phyloP scores from a whole-genome alignment of 202 grass and related monocot genomes.

The Tripidium arundinaceum region DNA sequence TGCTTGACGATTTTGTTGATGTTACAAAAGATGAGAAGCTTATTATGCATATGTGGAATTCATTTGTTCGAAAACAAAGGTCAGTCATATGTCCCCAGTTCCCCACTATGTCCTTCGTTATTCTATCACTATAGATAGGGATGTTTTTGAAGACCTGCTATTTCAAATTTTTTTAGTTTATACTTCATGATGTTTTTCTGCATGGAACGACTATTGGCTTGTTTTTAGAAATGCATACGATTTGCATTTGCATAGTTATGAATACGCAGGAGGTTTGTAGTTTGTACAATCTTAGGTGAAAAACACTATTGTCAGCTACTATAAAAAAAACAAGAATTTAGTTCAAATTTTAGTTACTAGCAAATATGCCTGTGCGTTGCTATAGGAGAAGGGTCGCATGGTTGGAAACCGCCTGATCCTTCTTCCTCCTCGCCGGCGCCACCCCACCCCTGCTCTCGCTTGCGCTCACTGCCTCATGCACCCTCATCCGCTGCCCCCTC shows the following conservation, averaged over 20 bases:
- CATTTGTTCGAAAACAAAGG: constrained; percentile 97
- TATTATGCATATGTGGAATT: constrained; percentile 99
- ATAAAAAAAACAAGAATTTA: neutral
- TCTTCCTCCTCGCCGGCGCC: too few species aligned
- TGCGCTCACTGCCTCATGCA: too few species aligned
- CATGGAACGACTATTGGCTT: neutral
- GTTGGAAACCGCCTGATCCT: too few species aligned
- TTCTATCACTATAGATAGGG: neutral
- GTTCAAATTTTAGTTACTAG: neutral
- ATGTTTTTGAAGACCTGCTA: neutral
- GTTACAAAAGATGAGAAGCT: constrained; percentile 93
- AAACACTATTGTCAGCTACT: neutral
- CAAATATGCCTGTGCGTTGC: too few species aligned
- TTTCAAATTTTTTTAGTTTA: neutral
- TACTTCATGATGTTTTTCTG: neutral
- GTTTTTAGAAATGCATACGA: neutral
- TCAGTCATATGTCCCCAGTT: constrained; percentile 23
- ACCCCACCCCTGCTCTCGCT: too few species aligned
- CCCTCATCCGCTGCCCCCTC: too few species aligned
- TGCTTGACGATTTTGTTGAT: constrained; percentile 99
- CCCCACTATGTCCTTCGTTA: constrained; percentile 3
- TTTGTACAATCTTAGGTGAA: neutral
- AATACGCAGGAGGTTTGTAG: neutral
- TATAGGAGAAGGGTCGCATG: too few species aligned
- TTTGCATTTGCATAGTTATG: neutral